Percentiles rank a stretch among this genome's conserved stretches.
Conservation (phyloP, 75 land plant species). For the Cryptomeria japonica region DNA sequence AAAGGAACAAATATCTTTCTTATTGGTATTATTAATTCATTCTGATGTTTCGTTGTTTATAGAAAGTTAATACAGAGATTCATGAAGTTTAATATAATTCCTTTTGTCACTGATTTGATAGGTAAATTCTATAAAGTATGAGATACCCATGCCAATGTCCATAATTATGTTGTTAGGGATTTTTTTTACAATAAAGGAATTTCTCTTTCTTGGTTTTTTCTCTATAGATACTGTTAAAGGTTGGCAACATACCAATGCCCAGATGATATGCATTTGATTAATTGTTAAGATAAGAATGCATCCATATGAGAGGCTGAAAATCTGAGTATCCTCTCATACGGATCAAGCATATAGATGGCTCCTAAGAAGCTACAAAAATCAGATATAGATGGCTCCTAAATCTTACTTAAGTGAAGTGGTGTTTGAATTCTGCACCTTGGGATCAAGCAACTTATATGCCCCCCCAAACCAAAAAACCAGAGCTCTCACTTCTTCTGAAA, state of each 20-base stretch:
- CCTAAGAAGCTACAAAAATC: not conserved
- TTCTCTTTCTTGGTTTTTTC: not conserved
- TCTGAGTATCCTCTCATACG: not conserved
- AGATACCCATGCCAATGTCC: not conserved
- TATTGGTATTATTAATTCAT: not conserved
- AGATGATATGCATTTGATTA: not conserved
- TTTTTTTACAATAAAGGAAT: not conserved
- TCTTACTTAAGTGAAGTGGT: not conserved
- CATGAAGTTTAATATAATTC: not conserved
- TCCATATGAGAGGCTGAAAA: not conserved
- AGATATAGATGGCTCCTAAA: not conserved
- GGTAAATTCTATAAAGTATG: not conserved
- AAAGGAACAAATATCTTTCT: not conserved
- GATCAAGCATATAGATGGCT: too few species aligned
- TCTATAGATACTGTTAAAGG: not conserved
- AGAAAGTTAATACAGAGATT: not conserved
- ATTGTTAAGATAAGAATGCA: not conserved
- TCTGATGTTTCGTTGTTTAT: not conserved
- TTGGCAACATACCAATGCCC: not conserved
- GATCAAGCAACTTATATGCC: not conserved
- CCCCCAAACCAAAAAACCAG: not conserved
- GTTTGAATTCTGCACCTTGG: not conserved
- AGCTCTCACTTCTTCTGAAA: not conserved
- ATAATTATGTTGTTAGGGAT: not conserved
- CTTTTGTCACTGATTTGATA: not conserved